phyloP scores from a whole-genome alignment of 148 eudicot species.

The Gaultheria prostrata region DNA sequence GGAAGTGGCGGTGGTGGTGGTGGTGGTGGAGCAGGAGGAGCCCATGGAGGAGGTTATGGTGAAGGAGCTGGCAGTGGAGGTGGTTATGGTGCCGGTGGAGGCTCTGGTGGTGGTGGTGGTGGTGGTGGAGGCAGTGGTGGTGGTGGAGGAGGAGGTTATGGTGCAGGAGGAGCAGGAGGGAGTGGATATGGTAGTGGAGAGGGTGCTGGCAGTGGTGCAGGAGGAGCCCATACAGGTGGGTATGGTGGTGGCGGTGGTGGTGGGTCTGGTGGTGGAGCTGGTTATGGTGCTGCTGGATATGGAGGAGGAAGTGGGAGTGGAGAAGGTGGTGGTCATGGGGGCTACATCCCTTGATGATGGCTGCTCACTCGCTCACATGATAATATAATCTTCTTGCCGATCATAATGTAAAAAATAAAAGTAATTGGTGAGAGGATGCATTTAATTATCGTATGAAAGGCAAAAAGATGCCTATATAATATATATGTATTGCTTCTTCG shows the following conservation, averaged over 20 bases:
- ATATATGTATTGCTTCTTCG: not conserved
- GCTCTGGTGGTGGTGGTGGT: conserved; percentile 31
- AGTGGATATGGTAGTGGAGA: conserved; percentile 30
- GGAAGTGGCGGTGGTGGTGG: conserved; percentile 33
- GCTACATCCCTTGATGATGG: conserved; percentile 18
- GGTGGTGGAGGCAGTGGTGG: conserved; percentile 22
- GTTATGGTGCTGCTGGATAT: not conserved
- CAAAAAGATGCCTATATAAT: not conserved
- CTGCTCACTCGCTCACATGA: not conserved
- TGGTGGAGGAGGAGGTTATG: conserved; percentile 21
- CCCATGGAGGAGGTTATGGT: conserved; percentile 32
- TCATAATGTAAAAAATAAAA: not conserved
- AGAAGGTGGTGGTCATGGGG: conserved; percentile 35
- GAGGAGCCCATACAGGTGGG: conserved; percentile 22
- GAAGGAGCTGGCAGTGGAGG: conserved; percentile 29
- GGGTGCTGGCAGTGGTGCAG: conserved; percentile 28
- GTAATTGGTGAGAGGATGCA: not conserved
- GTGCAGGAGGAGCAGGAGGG: conserved; percentile 28
- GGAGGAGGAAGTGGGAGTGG: conserved; percentile 15
- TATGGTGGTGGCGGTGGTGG: conserved; percentile 23
- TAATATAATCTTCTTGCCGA: not conserved
- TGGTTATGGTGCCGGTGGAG: conserved; percentile 30
- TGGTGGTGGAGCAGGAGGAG: conserved; percentile 23
- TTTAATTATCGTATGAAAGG: not conserved
- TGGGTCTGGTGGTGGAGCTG: conserved; percentile 12